phyloP scores from a whole-genome alignment of 1,284 basidiomycete species.

The Rhodotorula sp. region DNA sequence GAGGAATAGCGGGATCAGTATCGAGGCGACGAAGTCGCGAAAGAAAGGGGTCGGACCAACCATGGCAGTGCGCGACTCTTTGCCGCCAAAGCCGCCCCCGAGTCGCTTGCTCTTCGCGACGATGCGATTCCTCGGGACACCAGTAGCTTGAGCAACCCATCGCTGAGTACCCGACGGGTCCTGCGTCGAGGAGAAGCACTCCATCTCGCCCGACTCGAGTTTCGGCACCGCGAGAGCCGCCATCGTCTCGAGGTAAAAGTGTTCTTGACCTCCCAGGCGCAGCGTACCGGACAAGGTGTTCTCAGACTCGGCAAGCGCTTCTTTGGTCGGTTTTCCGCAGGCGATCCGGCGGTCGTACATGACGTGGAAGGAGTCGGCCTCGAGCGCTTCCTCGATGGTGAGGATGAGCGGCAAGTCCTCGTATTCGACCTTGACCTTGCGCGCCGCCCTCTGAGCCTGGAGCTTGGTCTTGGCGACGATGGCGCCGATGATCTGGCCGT shows the following conservation, averaged over 20 bases:
- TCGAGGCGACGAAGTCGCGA: not conserved
- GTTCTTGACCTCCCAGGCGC: constrained; percentile 47
- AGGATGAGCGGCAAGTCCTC: constrained; percentile 49
- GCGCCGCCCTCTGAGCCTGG: constrained; percentile 49
- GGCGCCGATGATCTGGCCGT: constrained; percentile 49
- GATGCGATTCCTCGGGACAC: constrained; percentile 49
- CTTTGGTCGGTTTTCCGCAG: constrained; percentile 40
- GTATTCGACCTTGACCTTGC: constrained; percentile 49
- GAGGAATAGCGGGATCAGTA: not conserved
- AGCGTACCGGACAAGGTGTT: constrained; percentile 47
- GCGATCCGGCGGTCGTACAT: constrained; percentile 37
- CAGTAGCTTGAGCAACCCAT: constrained; percentile 48
- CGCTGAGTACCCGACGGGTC: constrained; percentile 50
- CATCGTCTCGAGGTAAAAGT: constrained; percentile 47
- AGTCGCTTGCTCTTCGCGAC: constrained; percentile 48
- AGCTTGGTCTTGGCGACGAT: constrained; percentile 49
- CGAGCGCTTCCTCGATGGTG: constrained; percentile 48
- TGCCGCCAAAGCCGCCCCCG: constrained; percentile 51
- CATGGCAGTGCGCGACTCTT: constrained; percentile 44
- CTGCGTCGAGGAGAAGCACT: constrained; percentile 49
- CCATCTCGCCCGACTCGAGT: constrained; percentile 49
- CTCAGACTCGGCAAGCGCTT: constrained; percentile 39
- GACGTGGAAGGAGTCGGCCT: constrained; percentile 43
- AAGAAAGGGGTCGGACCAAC: not conserved
- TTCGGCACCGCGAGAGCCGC: constrained; percentile 49